Evolutionary conservation across 139 green algal genomes (phyloP), one percentile per base, ranked within the genome.

Genomic region (Mesotaenium endlicherianum): DNA sequence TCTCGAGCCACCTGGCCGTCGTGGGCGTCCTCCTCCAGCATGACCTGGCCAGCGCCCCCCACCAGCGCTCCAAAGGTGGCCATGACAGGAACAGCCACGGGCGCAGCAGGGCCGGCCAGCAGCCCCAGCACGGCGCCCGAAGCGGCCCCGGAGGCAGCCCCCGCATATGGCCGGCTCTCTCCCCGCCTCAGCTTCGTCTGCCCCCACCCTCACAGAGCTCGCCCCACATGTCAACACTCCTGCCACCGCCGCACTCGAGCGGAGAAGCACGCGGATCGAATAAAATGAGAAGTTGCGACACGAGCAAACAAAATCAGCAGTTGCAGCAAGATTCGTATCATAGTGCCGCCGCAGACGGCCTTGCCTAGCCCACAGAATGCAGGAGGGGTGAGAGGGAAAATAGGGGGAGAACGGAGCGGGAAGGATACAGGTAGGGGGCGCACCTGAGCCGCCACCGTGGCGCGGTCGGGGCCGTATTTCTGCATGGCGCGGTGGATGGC

Each of bases 21-120:
- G n/a, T n/a, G n/a, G n/a, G n/a, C n/a, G 43, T 89, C 34, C 2
- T 85, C 77, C 57, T 92, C 87, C 74, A 91, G 55, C 67, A 91
- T 90, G 16, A 94, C 50, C 71, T 94, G 88, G 75, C 30, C 87
- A 71, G 6, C 87, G 64, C 78, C 78, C 30, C 78, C 78, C 38
- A 85, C 80, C 8, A 86, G 39, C 50, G 80, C 81, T 11, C 81
- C 81, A 59, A 87, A 68, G 17, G 81, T 83, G 34, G 81, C 81
- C 70, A 87, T 83, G 47, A 87, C 53, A 5, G 81, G 81, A 31
- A 87, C 57, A 16, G 58, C 69, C 16, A 87, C 34, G 34, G 81
- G 81, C 38, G 71, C 70, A 0, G 71, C 71, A 26, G 81, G 81
- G 39, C 59, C 60, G 2, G 60, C 81, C 50, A 87, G 49, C 26